A percentile compares a stretch with the other conserved stretches of the same genome.
Conservation (phyloP, 163 green algal species). For the Volvox carteri region DNA sequence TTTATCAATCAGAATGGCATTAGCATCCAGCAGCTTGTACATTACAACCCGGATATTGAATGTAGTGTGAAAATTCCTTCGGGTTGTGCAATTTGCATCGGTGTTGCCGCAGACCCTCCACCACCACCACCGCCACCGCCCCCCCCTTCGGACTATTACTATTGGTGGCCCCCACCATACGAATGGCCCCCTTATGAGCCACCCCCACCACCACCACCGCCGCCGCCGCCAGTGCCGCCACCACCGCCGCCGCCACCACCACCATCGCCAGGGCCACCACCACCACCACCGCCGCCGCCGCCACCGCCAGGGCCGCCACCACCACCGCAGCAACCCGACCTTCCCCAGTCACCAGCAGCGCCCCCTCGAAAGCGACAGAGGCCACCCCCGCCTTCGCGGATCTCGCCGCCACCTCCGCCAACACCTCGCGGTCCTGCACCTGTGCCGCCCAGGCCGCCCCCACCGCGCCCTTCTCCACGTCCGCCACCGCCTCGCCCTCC, state of each 20-base stretch:
- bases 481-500: neutral
- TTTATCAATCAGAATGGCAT: neutral
- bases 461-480: neutral
- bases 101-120: neutral
- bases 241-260: neutral
- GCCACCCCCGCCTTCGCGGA: neutral
- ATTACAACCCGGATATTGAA: slow-evolving; percentile 2
- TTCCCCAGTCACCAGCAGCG: neutral
- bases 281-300: neutral
- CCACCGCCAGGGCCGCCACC: neutral
- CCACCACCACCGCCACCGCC: neutral
- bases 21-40: neutral
- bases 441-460: neutral
- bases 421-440: neutral
- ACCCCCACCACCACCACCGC: neutral
- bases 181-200: neutral
- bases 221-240: neutral
- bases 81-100: neutral
- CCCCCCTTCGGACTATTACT: neutral
- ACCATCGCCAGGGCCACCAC: neutral
- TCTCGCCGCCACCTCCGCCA: neutral
- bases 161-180: neutral
- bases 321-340: neutral
- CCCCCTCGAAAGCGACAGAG: neutral
- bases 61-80: neutral